These are phyloP conservation scores for Calycina marina DNA, from an alignment of 2,329 filamentous ascomycete species.

Conservation along the genomic window DNA sequence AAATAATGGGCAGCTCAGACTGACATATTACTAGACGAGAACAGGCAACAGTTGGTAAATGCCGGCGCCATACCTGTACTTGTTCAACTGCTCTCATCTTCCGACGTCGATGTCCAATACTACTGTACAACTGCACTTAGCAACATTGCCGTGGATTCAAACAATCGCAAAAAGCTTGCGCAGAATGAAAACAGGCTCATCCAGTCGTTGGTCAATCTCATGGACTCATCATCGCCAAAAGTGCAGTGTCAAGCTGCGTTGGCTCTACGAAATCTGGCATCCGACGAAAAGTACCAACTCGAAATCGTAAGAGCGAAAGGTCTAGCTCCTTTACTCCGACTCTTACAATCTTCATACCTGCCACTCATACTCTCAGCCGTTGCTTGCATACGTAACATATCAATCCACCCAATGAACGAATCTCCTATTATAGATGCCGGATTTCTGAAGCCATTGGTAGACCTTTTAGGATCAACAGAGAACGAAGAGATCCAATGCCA, in stretches of 20 bases:
- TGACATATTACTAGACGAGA: slow-evolving; percentile 55
- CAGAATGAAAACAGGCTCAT: slow-evolving; percentile 84
- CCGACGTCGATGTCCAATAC: slow-evolving; percentile 96
- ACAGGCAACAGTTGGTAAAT: slow-evolving; percentile 91
- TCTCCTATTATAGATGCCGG: slow-evolving; percentile 97
- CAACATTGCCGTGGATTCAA: slow-evolving; percentile 92
- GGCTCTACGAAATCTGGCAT: slow-evolving; percentile 85
- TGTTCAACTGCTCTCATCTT: slow-evolving; percentile 82
- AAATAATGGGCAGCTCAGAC: not conserved
- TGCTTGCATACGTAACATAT: slow-evolving; percentile 97
- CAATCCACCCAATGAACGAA: slow-evolving; percentile 94
- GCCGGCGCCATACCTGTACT: slow-evolving; percentile 96
- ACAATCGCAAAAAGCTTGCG: slow-evolving; percentile 80
- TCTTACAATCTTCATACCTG: slow-evolving; percentile 89
- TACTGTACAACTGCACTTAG: slow-evolving; percentile 97
- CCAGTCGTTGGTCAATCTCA: slow-evolving; percentile 84
- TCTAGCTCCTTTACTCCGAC: slow-evolving; percentile 68
- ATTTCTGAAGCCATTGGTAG: slow-evolving; percentile 85
- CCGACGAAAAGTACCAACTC: slow-evolving; percentile 96
- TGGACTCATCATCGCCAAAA: slow-evolving; percentile 95
- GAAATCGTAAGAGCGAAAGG: slow-evolving; percentile 89
- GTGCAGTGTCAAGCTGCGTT: slow-evolving; percentile 96
- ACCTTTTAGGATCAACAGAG: slow-evolving; percentile 85
- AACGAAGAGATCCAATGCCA: slow-evolving; percentile 99
- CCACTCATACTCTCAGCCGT: slow-evolving; percentile 93